Conservation (phyloP, 1,284 basidiomycete species). For the Ceratorhiza oryzae-sativae region DNA sequence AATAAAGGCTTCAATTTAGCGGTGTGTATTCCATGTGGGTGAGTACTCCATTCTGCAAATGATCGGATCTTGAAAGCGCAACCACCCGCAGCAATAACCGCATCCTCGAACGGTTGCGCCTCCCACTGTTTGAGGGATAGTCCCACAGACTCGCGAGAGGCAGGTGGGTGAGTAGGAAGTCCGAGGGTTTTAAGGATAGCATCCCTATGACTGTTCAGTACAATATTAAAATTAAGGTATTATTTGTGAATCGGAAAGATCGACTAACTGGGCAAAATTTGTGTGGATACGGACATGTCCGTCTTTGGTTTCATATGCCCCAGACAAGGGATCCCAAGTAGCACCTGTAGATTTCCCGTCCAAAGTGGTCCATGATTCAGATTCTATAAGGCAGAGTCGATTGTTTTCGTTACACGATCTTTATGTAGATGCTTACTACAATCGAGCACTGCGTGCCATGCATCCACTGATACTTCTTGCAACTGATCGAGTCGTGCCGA, state of each 20-base stretch:
- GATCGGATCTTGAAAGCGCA: slow-evolving; percentile 63
- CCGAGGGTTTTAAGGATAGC: slow-evolving; percentile 60
- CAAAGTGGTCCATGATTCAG: slow-evolving; percentile 60
- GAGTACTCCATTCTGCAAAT: slow-evolving; percentile 60
- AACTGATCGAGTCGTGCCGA: slow-evolving; percentile 2
- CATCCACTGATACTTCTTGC: slow-evolving; percentile 62
- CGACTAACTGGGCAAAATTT: slow-evolving; percentile 66
- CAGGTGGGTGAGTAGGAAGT: slow-evolving; percentile 48
- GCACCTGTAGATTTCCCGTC: slow-evolving; percentile 52
- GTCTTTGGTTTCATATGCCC: slow-evolving; percentile 62
- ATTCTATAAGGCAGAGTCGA: slow-evolving; percentile 51
- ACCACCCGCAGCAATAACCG: slow-evolving; percentile 57
- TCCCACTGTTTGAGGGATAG: slow-evolving; percentile 57
- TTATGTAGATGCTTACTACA: slow-evolving; percentile 56
- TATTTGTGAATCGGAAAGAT: no score
- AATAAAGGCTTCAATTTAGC: slow-evolving; percentile 54
- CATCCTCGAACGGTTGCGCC: slow-evolving; percentile 61
- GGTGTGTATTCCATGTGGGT: slow-evolving; percentile 58
- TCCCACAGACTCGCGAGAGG: slow-evolving; percentile 52
- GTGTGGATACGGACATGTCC: slow-evolving; percentile 64
- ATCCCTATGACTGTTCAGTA: slow-evolving; percentile 57
- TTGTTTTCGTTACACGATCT: neutral
- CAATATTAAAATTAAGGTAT: no score
- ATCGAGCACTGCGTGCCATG: slow-evolving; percentile 63
- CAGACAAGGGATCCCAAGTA: slow-evolving; percentile 62